A percentile compares a stretch with the other conserved stretches of the same genome.
Evolutionary conservation across 176 grass and related monocot species (phyloP).

Genomic region (Thinopyrum elongatum): DNA sequence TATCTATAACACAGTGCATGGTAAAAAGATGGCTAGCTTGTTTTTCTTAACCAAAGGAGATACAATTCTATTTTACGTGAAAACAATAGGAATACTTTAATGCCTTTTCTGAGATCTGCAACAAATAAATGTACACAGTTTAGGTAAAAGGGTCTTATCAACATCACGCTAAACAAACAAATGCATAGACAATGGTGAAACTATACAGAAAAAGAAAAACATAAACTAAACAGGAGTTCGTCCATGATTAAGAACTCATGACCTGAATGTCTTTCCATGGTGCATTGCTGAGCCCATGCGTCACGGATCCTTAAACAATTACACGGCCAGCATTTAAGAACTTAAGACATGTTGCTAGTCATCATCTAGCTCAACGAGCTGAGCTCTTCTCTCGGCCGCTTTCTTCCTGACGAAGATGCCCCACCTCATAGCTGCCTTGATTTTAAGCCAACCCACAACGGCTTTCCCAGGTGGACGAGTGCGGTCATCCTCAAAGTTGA

Average conservation of each 20-base stretch:
- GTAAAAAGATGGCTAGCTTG: too few species aligned
- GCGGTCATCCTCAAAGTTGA: slow-evolving; percentile 55
- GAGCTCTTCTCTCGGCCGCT: slow-evolving; percentile 93
- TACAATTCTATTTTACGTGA: background rate
- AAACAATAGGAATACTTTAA: slow-evolving; percentile 16
- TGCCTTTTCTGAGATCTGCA: background rate
- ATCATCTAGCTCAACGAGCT: slow-evolving; percentile 92
- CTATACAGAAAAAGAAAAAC: slow-evolving; percentile 36
- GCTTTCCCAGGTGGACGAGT: slow-evolving; percentile 62
- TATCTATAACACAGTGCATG: too few species aligned
- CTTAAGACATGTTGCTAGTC: slow-evolving; percentile 43
- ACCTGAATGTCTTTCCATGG: slow-evolving; percentile 24
- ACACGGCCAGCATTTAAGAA: background rate
- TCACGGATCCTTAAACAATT: slow-evolving; percentile 15
- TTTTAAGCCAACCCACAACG: slow-evolving; percentile 95
- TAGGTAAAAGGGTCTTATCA: slow-evolving; percentile 24
- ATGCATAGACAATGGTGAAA: slow-evolving; percentile 10
- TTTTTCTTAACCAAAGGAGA: too few species aligned
- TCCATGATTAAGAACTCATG: slow-evolving; percentile 19
- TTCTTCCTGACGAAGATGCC: slow-evolving; percentile 98
- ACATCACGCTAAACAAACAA: slow-evolving; percentile 41
- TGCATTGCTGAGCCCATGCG: background rate
- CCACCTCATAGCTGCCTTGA: slow-evolving; percentile 99
- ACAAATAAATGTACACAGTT: slow-evolving; percentile 43
- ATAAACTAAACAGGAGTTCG: background rate